Evolutionary conservation across 1,284 basidiomycete genomes (phyloP), one percentile per base, ranked within the genome.

Genomic region (Schizopora paradoxa): DNA sequence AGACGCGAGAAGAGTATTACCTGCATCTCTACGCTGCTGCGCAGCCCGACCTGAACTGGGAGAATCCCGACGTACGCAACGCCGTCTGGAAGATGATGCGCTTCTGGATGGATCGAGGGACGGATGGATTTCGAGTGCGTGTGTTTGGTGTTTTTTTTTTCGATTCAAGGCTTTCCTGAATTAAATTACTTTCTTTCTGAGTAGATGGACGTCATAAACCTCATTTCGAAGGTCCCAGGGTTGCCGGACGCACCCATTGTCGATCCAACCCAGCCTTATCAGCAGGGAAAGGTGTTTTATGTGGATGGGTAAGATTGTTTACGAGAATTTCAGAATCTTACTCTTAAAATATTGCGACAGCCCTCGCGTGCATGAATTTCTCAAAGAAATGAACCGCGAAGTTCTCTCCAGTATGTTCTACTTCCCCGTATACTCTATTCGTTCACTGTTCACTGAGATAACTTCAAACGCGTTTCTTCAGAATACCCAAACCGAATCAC

Each of bases 41-140:
- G 52, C 87, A 89, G 65, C 87, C 86, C 0, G 87, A 90, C 61
- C 64, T 88, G 26, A 88, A 91, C 62, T 90, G 85, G 86, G 78
- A 83, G 35, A 81, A 85, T 58, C 70, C 72, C 0, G 72, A 73
- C 27, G 77, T 85, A 8, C 66, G 79, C 21, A 66, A 74, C 31
- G 82, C 80, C 2, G 74, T 88, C 19, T 77, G 73, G 65, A 74
- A 79, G 33, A 64, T 80, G 29, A 82, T 90, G 73, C 62, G 66
- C 25, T 90, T 86, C 63, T 91, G 86, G 86, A 70, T 82, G 19
- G 73, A 82, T 47, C 68, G 78, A 49, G 85, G 86, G 4, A 80
- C 82, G 49, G 79, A 86, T 50, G 88, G 86, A 2, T 91, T 89
- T 63, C 68, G 82, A 27, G 78, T 82, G 48, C 22, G 72, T 56